These are phyloP conservation scores for Phytophthora fragariae DNA, from an alignment of 352 stramenopile species.

Conservation along the genomic window DNA sequence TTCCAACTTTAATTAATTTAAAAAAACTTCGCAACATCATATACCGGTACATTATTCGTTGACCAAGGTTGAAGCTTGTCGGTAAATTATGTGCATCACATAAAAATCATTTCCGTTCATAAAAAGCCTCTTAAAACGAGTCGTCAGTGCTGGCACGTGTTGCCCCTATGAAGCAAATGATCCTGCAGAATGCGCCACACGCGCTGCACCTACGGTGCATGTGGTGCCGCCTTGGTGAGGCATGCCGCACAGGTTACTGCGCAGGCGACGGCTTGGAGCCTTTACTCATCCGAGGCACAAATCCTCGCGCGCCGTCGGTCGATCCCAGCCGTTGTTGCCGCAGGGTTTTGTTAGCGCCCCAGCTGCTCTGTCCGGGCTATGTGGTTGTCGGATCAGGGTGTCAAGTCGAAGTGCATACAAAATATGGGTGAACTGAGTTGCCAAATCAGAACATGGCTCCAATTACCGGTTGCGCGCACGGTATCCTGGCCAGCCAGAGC, in stretches of 20 bases:
- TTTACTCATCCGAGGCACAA: constrained; percentile 20
- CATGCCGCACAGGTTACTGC: constrained; percentile 12
- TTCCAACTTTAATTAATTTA: no score
- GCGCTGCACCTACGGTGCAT: neutral
- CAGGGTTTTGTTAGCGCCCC: constrained; percentile 12
- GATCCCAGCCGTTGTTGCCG: constrained; percentile 23
- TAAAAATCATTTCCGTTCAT: constrained; percentile 1
- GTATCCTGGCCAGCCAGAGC: constrained; percentile 27
- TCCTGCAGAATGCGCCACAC: neutral
- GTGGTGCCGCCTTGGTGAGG: neutral
- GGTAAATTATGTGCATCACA: neutral
- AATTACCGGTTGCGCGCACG: constrained; percentile 28
- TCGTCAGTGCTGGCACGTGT: neutral
- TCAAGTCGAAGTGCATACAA: constrained; percentile 7
- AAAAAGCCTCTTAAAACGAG: neutral
- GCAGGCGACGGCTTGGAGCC: neutral
- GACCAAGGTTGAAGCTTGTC: neutral
- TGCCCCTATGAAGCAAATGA: neutral
- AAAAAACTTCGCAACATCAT: neutral
- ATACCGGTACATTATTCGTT: neutral
- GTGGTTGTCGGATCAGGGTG: constrained; percentile 27
- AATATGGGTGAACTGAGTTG: constrained; percentile 15
- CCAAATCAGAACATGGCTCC: constrained; percentile 24
- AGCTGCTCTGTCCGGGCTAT: constrained; percentile 34
- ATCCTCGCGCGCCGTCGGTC: constrained; percentile 25